Base-by-base conservation (phyloP, 176 grass and related monocot genomes). In the Saccharum spontaneum region DNA sequence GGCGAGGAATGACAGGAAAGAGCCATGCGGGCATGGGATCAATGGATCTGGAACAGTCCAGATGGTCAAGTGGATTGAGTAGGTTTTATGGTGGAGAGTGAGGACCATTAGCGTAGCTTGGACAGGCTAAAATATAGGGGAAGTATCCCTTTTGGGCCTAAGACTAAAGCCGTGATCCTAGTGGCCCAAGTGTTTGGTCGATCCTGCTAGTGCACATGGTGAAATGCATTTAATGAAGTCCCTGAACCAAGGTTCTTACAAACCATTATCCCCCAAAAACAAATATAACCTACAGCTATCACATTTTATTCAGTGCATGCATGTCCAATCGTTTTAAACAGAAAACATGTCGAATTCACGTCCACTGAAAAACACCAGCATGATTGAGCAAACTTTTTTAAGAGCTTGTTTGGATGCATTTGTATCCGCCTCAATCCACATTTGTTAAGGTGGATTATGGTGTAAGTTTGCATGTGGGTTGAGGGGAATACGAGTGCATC, bases 221-320 rank as follows among this genome's bases (percentile, higher is more conserved):
- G 33, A n/a, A 71, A 5, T 73, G 31, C 7, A 67, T 80, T 76
- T 30, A 45, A 49, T 54, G n/a, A 77, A 43, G 23, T 39, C 30
- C 69, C 66, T 69, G 5, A 72, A 80, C 22, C 22, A 26, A 54
- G 38, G 74, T 76, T 31, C 17, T n/a, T 76, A 66, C 57, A 65
- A 22, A 10, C 41, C 67, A 79, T 48, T 60, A 61, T 66, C 28
- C 46, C 20, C 10, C 14, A 13, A 49, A 67, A 39, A 13, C 17
- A 18, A 48, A 16, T 73, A 67, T 8, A 72, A n/a, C 31, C 18
- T 24, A 61, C n/a, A 46, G 69, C 7, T 73, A 46, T 73, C 9
- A 8, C 65, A 46, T 33, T 74, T 75, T 52, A 16, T 73, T 30
- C 44, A 34, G 17, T 74, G 45, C 15, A 31, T 38, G 4, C 78